Evolutionary conservation across 129 eudicot genomes (phyloP), one percentile per base, ranked within the genome.

Genomic region (Flaveria bidentis): DNA sequence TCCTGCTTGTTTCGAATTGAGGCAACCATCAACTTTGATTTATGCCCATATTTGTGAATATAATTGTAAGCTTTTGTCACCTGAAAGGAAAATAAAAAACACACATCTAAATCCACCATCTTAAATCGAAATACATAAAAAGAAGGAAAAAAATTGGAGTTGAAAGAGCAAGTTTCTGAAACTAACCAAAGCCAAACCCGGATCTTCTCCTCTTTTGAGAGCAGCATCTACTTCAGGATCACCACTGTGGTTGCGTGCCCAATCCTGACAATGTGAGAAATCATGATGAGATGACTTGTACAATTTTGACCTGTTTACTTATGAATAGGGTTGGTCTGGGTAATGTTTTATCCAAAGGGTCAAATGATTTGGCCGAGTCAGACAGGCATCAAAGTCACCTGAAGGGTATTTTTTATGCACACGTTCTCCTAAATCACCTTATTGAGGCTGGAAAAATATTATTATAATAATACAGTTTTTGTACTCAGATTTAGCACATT

Each of bases 1-100:
- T 95, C 99, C 82, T 95, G 99, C 75, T 95, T 95, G 89, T 95
- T 95, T 33, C 99, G 90, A 60, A 95, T 86, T 18, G 99, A 96
- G 69, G 99, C 97, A 17, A 91, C 99, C 99, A 95, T 95, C 78
- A 95, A 39, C 85, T 91, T 95, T 36, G 99, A 86, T 77, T 95
- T 91, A 65, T 95, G 85, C 66, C 96, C 96, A 74, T 95, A 80
- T 76, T 89, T 95, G 83, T 95, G 97, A 73, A 95, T 91, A 82
- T 95, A 95, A 76, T 91, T 95, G 80, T 91, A 95, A 65, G 99
- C 84, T 85, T 91, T 95, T 62, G 96, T 91, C 70, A 91, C 96
- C 99, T 95, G 78, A 17, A 79, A 76, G 39, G 26, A 47, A 65
- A 4, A 47, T 14, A 57, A 46, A 28, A 69, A 9, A 25, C 28